Percentiles rank a stretch among this genome's conserved stretches.
phyloP scores from a whole-genome alignment of 2,329 filamentous ascomycete genomes.

The Aciculosporium take region DNA sequence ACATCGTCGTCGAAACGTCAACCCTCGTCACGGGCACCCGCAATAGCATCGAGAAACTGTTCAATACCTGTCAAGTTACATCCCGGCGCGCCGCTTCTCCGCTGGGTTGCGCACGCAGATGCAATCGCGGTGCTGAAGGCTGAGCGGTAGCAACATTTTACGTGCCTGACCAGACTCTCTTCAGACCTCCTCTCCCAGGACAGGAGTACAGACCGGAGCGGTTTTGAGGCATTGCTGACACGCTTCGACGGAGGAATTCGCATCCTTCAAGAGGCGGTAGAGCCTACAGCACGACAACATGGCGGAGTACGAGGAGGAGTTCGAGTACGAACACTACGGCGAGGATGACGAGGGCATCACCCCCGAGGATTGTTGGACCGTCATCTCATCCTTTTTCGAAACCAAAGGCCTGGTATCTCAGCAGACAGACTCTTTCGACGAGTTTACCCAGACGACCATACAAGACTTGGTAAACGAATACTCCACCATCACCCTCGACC shows the following conservation, averaged over 20 bases:
- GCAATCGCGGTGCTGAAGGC: slow-evolving; percentile 20
- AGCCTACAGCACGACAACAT: slow-evolving; percentile 20
- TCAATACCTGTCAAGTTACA: background rate
- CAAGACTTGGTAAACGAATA: slow-evolving; percentile 91
- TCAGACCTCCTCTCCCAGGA: background rate
- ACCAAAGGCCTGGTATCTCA: slow-evolving; percentile 91
- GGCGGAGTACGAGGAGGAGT: slow-evolving; percentile 42
- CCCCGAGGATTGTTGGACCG: slow-evolving; percentile 95
- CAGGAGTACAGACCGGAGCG: background rate
- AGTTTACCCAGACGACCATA: slow-evolving; percentile 88
- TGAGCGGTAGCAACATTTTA: slow-evolving; percentile 13
- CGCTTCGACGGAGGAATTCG: background rate
- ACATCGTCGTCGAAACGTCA: slow-evolving; percentile 1
- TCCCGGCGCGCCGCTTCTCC: slow-evolving; percentile 7
- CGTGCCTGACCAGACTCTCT: background rate
- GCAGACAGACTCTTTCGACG: slow-evolving; percentile 95
- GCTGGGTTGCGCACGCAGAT: slow-evolving; percentile 15
- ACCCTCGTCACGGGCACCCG: background rate
- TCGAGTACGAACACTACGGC: slow-evolving; percentile 56
- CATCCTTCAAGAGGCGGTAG: background rate
- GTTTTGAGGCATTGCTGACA: background rate
- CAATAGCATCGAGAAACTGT: slow-evolving; percentile 1
- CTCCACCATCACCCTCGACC: slow-evolving; percentile 80
- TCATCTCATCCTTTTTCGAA: slow-evolving; percentile 95
- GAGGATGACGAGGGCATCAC: slow-evolving; percentile 63